These are phyloP conservation scores for Fragaria ananassa DNA, from an alignment of 306 rosid species.

Conservation along the genomic window DNA sequence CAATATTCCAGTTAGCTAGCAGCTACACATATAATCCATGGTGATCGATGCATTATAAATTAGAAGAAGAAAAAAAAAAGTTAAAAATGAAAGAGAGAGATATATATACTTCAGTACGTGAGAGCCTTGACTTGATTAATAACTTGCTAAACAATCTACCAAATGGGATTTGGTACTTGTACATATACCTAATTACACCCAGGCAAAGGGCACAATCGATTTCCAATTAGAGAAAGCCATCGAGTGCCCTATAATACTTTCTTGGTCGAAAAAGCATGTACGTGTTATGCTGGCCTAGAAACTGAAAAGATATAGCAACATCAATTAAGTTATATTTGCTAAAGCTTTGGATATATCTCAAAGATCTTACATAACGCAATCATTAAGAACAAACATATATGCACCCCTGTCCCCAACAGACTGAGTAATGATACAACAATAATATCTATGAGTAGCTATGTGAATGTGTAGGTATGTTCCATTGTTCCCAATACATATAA, in stretches of 20 bases:
- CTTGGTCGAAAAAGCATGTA: background rate
- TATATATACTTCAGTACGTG: background rate
- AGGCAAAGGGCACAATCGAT: background rate
- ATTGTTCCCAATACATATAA: no score
- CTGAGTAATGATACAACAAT: background rate
- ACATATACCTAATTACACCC: background rate
- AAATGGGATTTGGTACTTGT: background rate
- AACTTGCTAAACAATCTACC: background rate
- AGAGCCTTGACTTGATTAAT: background rate
- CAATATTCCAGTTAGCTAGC: background rate
- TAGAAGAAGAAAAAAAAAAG: no score
- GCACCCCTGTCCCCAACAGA: background rate
- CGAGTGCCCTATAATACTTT: background rate
- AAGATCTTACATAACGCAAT: background rate
- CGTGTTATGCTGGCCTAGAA: background rate
- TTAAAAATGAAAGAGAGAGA: background rate
- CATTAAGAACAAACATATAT: background rate
- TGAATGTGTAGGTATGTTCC: no score
- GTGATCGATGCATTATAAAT: background rate
- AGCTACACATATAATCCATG: background rate
- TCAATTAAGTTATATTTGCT: background rate
- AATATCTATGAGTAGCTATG: background rate
- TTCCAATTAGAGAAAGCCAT: background rate
- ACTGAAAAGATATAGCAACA: background rate
- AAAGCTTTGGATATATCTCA: background rate